Percentiles rank a stretch among this genome's conserved stretches.
phyloP scores from a whole-genome alignment of 345 rosid species.

The Angophora floribunda region DNA sequence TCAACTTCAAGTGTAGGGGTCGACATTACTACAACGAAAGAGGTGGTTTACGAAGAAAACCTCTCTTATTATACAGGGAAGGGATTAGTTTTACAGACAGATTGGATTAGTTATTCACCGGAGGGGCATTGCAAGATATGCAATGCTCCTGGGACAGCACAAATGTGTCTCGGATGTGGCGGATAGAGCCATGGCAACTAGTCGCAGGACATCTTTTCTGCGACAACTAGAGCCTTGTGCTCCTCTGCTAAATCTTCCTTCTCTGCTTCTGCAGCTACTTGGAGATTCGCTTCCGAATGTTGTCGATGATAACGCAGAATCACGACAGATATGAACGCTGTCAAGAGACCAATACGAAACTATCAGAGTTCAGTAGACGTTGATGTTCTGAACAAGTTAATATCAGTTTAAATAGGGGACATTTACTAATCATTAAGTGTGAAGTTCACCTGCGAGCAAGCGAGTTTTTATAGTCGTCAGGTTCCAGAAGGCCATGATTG shows the following conservation, averaged over 20 bases:
- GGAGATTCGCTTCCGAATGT: constrained; percentile 21
- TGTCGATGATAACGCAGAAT: constrained; percentile 54
- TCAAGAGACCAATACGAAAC: neutral
- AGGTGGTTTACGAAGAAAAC: neutral
- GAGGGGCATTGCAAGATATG: neutral
- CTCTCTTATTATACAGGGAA: neutral
- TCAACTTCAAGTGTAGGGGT: neutral
- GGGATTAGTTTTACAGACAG: neutral
- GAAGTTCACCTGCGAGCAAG: constrained; percentile 48
- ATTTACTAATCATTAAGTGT: neutral
- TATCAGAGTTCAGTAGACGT: neutral
- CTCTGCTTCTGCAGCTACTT: constrained; percentile 18
- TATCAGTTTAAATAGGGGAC: neutral
- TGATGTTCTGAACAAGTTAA: neutral
- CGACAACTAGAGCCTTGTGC: constrained; percentile 32
- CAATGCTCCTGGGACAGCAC: neutral
- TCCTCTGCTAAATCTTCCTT: constrained; percentile 10
- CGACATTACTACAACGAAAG: neutral
- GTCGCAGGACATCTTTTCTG: neutral
- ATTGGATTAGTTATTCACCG: neutral
- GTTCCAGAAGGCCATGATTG: constrained; percentile 79
- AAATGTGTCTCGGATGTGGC: neutral
- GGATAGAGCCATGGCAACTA: neutral
- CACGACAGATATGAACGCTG: constrained; percentile 78
- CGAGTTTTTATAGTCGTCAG: constrained; percentile 76